These are phyloP conservation scores for Fusarium udum DNA, from an alignment of 2,329 filamentous ascomycete genomes.

Conservation along the genomic window DNA sequence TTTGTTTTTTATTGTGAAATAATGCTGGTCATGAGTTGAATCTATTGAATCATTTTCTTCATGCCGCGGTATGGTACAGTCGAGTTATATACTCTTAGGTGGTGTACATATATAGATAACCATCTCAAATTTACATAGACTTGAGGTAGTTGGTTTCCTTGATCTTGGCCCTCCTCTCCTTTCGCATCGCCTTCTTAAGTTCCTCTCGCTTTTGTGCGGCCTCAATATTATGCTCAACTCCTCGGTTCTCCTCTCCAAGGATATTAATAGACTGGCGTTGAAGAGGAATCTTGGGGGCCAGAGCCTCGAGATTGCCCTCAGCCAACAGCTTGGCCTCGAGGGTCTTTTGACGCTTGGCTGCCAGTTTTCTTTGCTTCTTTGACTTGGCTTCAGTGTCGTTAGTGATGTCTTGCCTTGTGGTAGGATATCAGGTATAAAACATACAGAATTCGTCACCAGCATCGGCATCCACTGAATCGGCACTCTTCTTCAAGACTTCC, in stretches of 20 bases:
- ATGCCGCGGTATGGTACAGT: conserved; percentile 42
- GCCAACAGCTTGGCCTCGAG: conserved; percentile 69
- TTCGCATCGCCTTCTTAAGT: conserved; percentile 76
- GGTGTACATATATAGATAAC: conserved; percentile 40
- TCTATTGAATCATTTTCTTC: conserved; percentile 7
- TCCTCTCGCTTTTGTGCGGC: conserved; percentile 65
- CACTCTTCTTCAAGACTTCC: conserved; percentile 65
- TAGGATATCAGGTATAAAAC: conserved; percentile 47
- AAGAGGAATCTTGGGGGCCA: conserved; percentile 76
- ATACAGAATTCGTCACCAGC: conserved; percentile 83
- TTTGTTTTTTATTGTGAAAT: background rate
- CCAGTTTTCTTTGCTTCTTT: conserved; percentile 79
- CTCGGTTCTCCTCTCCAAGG: conserved; percentile 58
- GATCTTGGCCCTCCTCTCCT: conserved; percentile 78
- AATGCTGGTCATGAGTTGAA: background rate
- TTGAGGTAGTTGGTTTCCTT: conserved; percentile 89
- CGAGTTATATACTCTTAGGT: conserved; percentile 33
- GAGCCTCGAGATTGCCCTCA: conserved; percentile 71
- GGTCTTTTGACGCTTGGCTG: conserved; percentile 70
- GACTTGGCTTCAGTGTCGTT: conserved; percentile 72
- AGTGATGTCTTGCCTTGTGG: conserved; percentile 8
- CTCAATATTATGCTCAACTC: conserved; percentile 56
- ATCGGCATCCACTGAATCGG: conserved; percentile 59
- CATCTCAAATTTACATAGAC: conserved; percentile 67
- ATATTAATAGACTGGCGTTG: conserved; percentile 83